These are phyloP conservation scores for Curvularia eragrostidis DNA, from an alignment of 2,329 filamentous ascomycete species.

Conservation along the genomic window DNA sequence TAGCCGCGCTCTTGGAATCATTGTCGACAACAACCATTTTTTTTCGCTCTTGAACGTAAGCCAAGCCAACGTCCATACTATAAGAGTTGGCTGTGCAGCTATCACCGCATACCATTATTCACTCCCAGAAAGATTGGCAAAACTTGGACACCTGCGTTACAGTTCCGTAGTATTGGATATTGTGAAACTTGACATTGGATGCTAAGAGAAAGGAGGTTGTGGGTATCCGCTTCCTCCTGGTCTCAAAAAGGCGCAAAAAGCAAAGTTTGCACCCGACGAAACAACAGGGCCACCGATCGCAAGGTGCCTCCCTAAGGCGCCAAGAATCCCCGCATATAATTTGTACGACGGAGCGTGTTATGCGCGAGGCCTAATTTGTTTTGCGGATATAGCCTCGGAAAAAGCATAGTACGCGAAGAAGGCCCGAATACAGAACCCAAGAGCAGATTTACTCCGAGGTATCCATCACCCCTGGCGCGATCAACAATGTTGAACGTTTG, in stretches of 20 bases:
- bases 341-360: neutral
- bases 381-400: neutral
- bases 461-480: neutral
- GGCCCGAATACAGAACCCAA: conserved; percentile 1
- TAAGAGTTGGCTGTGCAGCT: too few species aligned
- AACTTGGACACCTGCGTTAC: too few species aligned
- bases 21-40: too few species aligned
- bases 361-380: neutral
- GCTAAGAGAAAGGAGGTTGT: neutral
- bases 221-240: neutral
- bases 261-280: neutral
- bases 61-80: too few species aligned
- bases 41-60: too few species aligned
- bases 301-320: neutral
- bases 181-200: neutral
- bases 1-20: too few species aligned
- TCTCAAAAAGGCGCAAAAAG: neutral
- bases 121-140: too few species aligned
- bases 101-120: too few species aligned
- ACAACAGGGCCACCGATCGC: neutral
- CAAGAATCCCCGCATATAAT: neutral
- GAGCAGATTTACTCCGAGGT: neutral
- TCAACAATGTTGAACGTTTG: conserved; percentile 32
- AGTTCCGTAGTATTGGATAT: too few species aligned
- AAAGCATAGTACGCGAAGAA: neutral